phyloP scores from a whole-genome alignment of 345 rosid genomes.

The Syzygium grande region DNA sequence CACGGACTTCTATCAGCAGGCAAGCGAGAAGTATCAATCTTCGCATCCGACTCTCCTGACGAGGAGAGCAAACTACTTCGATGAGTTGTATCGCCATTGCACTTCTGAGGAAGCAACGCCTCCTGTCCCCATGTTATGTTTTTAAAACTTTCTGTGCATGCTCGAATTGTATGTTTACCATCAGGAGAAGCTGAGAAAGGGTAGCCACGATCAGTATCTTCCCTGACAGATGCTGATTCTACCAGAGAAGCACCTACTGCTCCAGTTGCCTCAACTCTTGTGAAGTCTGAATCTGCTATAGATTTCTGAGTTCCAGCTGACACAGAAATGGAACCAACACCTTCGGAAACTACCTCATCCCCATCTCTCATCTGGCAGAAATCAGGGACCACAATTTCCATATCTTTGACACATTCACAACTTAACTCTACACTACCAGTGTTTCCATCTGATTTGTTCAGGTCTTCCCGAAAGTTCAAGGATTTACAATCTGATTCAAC shows the following conservation, averaged over 20 bases:
- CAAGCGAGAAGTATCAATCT: slow-evolving; percentile 9
- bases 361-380: slow-evolving; percentile 8
- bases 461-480: slow-evolving; percentile 1
- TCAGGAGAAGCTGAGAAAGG: slow-evolving; percentile 2
- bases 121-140: slow-evolving; percentile 9
- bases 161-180: background rate
- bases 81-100: slow-evolving; percentile 7
- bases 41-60: slow-evolving; percentile 21
- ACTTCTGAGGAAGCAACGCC: background rate
- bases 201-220: slow-evolving; percentile 7
- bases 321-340: slow-evolving; percentile 17
- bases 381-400: slow-evolving; percentile 17
- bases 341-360: slow-evolving; percentile 10
- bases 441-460: background rate
- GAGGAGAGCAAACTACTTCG: slow-evolving; percentile 9
- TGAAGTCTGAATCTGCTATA: slow-evolving; percentile 13
- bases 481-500: slow-evolving; percentile 11
- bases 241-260: slow-evolving; percentile 9
- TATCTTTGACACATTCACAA: slow-evolving; percentile 3
- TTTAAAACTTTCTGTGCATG: slow-evolving; percentile 6
- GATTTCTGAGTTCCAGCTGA: slow-evolving; percentile 12
- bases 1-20: slow-evolving; percentile 8
- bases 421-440: background rate
- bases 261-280: slow-evolving; percentile 12
- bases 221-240: slow-evolving; percentile 11